Conservation (phyloP, 2,329 filamentous ascomycete genomes). For the Tolypocladium nubicola region DNA sequence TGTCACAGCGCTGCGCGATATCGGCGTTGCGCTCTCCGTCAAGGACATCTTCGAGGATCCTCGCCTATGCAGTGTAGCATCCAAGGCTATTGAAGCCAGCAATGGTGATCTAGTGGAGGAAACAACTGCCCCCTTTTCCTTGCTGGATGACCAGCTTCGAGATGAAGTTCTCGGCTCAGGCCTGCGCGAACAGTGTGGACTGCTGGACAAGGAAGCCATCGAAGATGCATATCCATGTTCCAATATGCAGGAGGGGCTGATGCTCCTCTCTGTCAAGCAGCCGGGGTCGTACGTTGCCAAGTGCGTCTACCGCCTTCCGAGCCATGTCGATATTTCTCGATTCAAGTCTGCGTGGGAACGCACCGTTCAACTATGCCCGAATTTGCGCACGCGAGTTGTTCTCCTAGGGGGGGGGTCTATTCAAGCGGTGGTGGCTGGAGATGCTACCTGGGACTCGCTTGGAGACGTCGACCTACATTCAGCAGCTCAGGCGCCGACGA, state of each 20-base stretch:
- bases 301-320: conserved; percentile 11
- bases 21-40: too few relatives aligned
- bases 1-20: too few relatives aligned
- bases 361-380: not conserved
- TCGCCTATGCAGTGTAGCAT: too few relatives aligned
- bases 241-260: conserved; percentile 25
- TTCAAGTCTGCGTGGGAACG: conserved; percentile 18
- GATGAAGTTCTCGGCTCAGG: too few relatives aligned
- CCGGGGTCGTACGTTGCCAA: conserved; percentile 23
- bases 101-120: too few relatives aligned
- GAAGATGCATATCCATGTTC: conserved; percentile 26
- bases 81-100: too few relatives aligned
- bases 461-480: not conserved
- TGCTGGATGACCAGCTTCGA: too few relatives aligned
- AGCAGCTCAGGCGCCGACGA: not conserved
- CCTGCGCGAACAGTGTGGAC: not conserved
- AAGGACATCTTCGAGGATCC: too few relatives aligned
- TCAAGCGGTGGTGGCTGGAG: conserved; percentile 1
- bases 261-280: conserved; percentile 20
- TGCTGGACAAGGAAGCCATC: conserved; percentile 1
- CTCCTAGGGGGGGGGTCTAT: not conserved
- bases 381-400: conserved; percentile 7
- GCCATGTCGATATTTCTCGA: conserved; percentile 8
- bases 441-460: not conserved
- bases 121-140: too few relatives aligned